phyloP scores from a whole-genome alignment of 371 early-diverging fungal species.

The Apophysomyces variabilis region DNA sequence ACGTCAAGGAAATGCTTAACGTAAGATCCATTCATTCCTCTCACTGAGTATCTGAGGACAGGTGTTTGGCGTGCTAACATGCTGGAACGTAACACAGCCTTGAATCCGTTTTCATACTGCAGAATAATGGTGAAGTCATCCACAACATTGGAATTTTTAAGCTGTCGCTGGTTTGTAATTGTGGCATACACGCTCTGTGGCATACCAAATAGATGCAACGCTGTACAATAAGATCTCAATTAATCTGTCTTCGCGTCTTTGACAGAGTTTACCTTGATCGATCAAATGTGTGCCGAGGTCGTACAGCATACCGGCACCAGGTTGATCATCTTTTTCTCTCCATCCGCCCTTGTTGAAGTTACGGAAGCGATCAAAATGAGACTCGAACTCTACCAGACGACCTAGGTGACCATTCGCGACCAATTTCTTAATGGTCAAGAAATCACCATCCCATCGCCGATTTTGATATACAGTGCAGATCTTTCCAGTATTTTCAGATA shows the following conservation, averaged over 20 bases:
- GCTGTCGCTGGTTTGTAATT: constrained; percentile 71
- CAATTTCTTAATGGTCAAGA: constrained; percentile 70
- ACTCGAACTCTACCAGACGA: constrained; percentile 73
- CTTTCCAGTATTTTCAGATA: constrained; percentile 60
- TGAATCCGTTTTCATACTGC: constrained; percentile 60
- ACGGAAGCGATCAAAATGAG: constrained; percentile 79
- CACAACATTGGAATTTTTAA: constrained; percentile 56
- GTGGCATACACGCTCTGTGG: constrained; percentile 68
- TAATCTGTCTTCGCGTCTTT: background rate
- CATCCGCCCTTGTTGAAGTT: constrained; percentile 73
- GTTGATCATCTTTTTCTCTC: constrained; percentile 68
- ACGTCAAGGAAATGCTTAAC: constrained; percentile 72
- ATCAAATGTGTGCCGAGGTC: constrained; percentile 81
- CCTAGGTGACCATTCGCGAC: constrained; percentile 61
- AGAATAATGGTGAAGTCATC: constrained; percentile 72
- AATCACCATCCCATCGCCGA: constrained; percentile 85
- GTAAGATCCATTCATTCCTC: constrained; percentile 73
- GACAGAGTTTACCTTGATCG: constrained; percentile 58
- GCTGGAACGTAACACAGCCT: constrained; percentile 67
- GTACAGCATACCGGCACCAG: constrained; percentile 75
- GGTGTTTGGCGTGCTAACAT: constrained; percentile 75
- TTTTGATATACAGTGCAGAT: constrained; percentile 81
- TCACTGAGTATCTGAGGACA: constrained; percentile 67
- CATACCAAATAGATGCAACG: constrained; percentile 69
- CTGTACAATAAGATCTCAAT: constrained; percentile 16